phyloP scores from a whole-genome alignment of 768 basidiomycete species.

The Pleurotus cornucopiae region DNA sequence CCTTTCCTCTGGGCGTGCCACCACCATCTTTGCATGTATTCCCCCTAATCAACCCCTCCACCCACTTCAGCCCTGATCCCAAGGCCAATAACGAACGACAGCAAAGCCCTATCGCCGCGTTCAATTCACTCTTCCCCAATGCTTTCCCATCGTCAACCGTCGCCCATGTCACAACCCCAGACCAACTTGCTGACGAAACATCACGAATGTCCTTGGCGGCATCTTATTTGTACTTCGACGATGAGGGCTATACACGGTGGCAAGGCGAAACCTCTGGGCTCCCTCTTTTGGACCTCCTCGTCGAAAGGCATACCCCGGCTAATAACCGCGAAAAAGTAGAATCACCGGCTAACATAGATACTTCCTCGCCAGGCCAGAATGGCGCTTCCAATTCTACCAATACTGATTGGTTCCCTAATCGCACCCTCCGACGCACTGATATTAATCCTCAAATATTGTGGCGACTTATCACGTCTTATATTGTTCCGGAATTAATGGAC shows the following conservation, averaged over 20 bases:
- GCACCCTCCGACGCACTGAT: constrained; percentile 68
- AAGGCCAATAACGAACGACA: constrained; percentile 37
- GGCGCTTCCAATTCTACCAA: constrained; percentile 28
- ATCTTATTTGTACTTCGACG: constrained; percentile 83
- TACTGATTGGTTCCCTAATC: constrained; percentile 79
- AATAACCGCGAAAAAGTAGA: constrained; percentile 21
- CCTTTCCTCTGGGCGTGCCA: constrained; percentile 55
- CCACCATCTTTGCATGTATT: constrained; percentile 75
- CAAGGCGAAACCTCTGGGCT: constrained; percentile 92
- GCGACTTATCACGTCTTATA: constrained; percentile 82
- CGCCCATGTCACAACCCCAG: constrained; percentile 21
- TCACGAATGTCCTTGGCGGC: constrained; percentile 66
- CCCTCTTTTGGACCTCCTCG: constrained; percentile 79
- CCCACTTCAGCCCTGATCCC: constrained; percentile 57
- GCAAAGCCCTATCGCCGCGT: constrained; percentile 37
- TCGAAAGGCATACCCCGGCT: constrained; percentile 58
- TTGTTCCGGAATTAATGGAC: constrained; percentile 91
- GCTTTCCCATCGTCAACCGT: constrained; percentile 19
- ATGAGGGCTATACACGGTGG: constrained; percentile 85
- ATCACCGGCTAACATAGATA: constrained; percentile 6
- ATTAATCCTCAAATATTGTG: constrained; percentile 85
- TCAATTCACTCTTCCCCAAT: constrained; percentile 35
- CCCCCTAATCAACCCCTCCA: constrained; percentile 78
- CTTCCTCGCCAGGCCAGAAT: constrained; percentile 2
- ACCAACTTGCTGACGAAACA: constrained; percentile 52